Evolutionary conservation across 495 filamentous ascomycete genomes (phyloP), one percentile per base, ranked within the genome.

Genomic region (Clohesyomyces aquaticus): DNA sequence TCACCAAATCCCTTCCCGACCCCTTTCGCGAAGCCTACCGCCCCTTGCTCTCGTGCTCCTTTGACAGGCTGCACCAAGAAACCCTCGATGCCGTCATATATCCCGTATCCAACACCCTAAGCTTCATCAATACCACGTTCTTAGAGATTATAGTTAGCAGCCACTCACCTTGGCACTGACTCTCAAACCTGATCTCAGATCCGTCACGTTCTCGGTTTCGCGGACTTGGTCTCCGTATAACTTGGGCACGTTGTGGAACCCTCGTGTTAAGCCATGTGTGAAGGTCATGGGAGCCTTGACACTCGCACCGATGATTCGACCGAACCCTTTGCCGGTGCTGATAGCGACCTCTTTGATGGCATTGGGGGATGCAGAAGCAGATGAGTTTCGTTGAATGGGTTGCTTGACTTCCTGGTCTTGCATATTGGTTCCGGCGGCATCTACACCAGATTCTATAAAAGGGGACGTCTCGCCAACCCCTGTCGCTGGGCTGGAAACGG

Each of bases 201-300:
- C 84, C 0, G 85, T 88, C 0, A 96, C 86, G 56, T 87, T 89
- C 50, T 88, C 85, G 0, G 77, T 75, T 11, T 83, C 81, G 11
- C 84, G 81, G 3, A 95, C 85, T 8, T 85, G 80, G 66, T 93
- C 91, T 46, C 90, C 85, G 62, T 93, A 94, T 0, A 94, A 72
- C 59, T 84, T 87, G 0, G 91, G 90, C 1, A 84, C 85, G 69
- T 94, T 95, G 73, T 94, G 88, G 65, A 95, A 95, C 9, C 91
- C 91, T 72, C 86, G 87, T 0, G 91, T 85, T 1, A 95, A 67
- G 4, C 84, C 86, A 35, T 93, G 77, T 14, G 89, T 87, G 55
- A 94, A 83, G 61, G 93, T 90, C 76, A 91, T 87, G 0, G 91
- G 91, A 0, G 87, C 84, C 74, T 87, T 85, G 55, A 92, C 73